Evolutionary conservation across 108 stramenopile genomes (phyloP).

Genomic region (Nitzschia inconspicua): DNA sequence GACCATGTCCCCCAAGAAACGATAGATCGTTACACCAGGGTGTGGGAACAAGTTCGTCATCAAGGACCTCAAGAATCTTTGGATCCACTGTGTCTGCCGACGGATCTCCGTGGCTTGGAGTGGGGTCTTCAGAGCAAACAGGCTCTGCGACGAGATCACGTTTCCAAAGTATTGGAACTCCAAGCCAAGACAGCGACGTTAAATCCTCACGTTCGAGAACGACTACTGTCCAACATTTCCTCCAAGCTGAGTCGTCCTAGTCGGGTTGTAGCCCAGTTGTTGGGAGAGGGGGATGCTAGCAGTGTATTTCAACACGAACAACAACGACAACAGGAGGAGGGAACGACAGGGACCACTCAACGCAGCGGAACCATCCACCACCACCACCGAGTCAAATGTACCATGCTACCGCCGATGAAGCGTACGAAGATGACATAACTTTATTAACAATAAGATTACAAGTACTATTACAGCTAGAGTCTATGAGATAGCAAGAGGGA

Average conservation of each 20-base stretch:
- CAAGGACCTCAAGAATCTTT: constrained; percentile 5
- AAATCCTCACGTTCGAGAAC: constrained; percentile 6
- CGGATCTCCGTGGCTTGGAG: constrained; percentile 16
- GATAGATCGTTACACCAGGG: constrained; percentile 1
- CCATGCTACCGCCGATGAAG: no score
- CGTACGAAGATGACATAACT: no score
- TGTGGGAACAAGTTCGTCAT: constrained; percentile 11
- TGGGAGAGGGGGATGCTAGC: constrained; percentile 25
- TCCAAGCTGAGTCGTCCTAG: constrained; percentile 12
- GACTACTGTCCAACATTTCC: constrained; percentile 17
- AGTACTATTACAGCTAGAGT: no score
- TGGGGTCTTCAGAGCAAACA: constrained; percentile 22
- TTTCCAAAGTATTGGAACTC: constrained; percentile 6
- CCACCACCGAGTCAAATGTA: no score
- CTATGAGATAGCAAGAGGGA: no score
- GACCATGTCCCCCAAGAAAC: constrained; percentile 3
- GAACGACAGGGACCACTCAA: no score
- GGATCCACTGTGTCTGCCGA: constrained; percentile 15
- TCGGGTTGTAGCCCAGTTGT: constrained; percentile 17
- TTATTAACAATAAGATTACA: no score
- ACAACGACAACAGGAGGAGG: no score
- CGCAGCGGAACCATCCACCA: no score
- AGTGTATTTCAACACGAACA: background rate
- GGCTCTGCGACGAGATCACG: constrained; percentile 14
- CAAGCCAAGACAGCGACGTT: constrained; percentile 8